Evolutionary conservation across 805 yeast genomes (phyloP).

Genomic region (Candida taoyuanica): DNA sequence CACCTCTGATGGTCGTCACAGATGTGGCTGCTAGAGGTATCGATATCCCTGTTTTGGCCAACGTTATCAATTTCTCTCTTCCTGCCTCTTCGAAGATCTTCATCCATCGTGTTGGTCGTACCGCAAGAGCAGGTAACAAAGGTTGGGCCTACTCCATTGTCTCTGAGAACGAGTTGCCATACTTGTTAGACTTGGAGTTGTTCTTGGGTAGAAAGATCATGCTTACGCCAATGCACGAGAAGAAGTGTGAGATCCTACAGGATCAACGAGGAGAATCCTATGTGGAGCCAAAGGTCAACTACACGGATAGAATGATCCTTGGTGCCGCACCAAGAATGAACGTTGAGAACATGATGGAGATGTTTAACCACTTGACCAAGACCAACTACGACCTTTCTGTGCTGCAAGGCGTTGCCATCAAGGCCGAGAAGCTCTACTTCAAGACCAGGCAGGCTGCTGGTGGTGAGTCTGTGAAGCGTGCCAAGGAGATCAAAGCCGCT

Average conservation of each 20-base stretch:
- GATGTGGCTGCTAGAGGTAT: conserved; percentile 99
- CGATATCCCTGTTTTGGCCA: conserved; percentile 94
- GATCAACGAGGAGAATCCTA: conserved; percentile 39
- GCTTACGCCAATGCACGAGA: conserved; percentile 64
- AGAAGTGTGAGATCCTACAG: conserved; percentile 49
- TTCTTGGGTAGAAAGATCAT: conserved; percentile 81
- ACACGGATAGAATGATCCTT: conserved; percentile 70
- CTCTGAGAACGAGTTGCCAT: conserved; percentile 82
- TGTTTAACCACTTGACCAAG: conserved; percentile 54
- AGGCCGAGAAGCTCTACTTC: conserved; percentile 85
- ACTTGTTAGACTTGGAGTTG: conserved; percentile 81
- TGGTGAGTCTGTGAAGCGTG: conserved; percentile 74
- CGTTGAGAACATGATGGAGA: conserved; percentile 69
- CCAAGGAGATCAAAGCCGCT: conserved; percentile 66
- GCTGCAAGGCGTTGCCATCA: conserved; percentile 64
- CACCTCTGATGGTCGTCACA: conserved; percentile 88
- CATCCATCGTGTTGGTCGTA: conserved; percentile 97
- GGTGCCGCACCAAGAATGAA: conserved; percentile 77
- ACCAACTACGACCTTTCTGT: conserved; percentile 65
- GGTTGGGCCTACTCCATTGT: conserved; percentile 98
- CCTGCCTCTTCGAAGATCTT: conserved; percentile 93
- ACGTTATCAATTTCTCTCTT: conserved; percentile 85
- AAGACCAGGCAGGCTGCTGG: conserved; percentile 88
- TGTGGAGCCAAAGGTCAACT: conserved; percentile 58
- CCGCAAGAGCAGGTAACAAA: conserved; percentile 97